A percentile compares a stretch with the other conserved stretches of the same genome.
Conservation (phyloP, 257 asterid species). For the Salvia splendens region DNA sequence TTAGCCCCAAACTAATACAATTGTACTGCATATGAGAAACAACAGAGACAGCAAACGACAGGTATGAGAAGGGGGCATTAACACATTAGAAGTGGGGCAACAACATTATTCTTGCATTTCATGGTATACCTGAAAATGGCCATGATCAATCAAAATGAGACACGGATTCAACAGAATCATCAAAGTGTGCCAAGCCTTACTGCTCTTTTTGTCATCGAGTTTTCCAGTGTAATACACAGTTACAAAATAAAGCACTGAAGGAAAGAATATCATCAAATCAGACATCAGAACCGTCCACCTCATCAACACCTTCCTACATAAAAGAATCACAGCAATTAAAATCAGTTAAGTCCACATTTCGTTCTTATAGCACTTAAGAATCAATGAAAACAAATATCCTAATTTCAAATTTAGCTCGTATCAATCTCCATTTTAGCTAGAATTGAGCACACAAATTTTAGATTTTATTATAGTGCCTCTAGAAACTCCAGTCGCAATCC, state of each 20-base stretch:
- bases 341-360: slow-evolving; percentile 20
- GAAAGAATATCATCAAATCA: slow-evolving; percentile 88
- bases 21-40: slow-evolving; percentile 62
- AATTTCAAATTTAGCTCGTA: slow-evolving; percentile 12
- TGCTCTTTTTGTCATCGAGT: slow-evolving; percentile 40
- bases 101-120: neutral
- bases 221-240: slow-evolving; percentile 53
- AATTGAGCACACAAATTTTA: neutral
- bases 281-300: slow-evolving; percentile 96
- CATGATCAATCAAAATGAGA: slow-evolving; percentile 92
- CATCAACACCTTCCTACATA: slow-evolving; percentile 98
- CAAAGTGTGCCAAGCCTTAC: slow-evolving; percentile 65
- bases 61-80: neutral
- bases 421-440: neutral
- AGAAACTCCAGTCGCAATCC: slow-evolving; percentile 4
- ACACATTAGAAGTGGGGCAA: slow-evolving; percentile 5
- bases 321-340: slow-evolving; percentile 36
- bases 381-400: neutral
- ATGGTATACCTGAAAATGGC: slow-evolving; percentile 81
- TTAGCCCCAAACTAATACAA: slow-evolving; percentile 90
- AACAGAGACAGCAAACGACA: slow-evolving; percentile 26
- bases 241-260: slow-evolving; percentile 76
- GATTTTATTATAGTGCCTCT: slow-evolving; percentile 3
- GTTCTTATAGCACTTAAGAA: slow-evolving; percentile 1
- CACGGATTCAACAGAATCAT: slow-evolving; percentile 91